Percentiles rank a stretch among this genome's conserved stretches.
phyloP scores from a whole-genome alignment of 306 rosid species.

The Vicia faba region DNA sequence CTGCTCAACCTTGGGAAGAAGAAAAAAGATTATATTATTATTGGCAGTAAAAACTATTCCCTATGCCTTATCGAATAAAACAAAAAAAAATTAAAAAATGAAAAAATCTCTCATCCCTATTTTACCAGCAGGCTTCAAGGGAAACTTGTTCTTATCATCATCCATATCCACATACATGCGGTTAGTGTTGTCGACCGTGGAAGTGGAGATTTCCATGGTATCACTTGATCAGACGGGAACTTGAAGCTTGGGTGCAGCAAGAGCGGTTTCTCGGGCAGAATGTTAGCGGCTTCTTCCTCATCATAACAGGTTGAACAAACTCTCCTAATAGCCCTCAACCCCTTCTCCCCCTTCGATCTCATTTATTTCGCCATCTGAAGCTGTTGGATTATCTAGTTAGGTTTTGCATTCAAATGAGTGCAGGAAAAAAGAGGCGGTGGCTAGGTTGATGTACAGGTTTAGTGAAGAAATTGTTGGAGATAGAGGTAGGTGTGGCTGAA shows the following conservation, averaged over 20 bases:
- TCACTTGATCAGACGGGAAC: slow-evolving; percentile 44
- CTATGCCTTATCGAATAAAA: too few relatives aligned
- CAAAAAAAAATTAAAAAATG: too few relatives aligned
- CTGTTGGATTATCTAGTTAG: too few relatives aligned
- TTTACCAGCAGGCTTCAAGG: slow-evolving; percentile 69
- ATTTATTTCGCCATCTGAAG: slow-evolving; percentile 97
- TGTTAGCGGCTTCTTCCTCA: slow-evolving; percentile 81
- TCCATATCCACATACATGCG: slow-evolving; percentile 67
- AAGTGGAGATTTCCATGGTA: slow-evolving; percentile 55
- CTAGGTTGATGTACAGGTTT: slow-evolving; percentile 15
- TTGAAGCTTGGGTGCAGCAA: slow-evolving; percentile 86
- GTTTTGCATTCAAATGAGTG: background rate
- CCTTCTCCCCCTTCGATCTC: slow-evolving; percentile 87
- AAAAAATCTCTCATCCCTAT: too few relatives aligned
- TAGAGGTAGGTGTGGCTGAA: too few relatives aligned
- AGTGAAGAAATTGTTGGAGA: too few relatives aligned
- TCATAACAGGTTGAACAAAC: slow-evolving; percentile 84
- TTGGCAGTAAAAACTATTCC: too few relatives aligned
- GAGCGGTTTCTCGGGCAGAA: slow-evolving; percentile 88
- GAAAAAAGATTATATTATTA: too few relatives aligned
- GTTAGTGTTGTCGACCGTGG: slow-evolving; percentile 8
- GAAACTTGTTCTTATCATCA: slow-evolving; percentile 42
- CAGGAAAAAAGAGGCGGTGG: slow-evolving; percentile 14
- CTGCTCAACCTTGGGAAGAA: too few relatives aligned
- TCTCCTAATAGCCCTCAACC: slow-evolving; percentile 89